These are phyloP conservation scores for Diaporthe helianthi DNA, from an alignment of 2,329 filamentous ascomycete species.

Conservation along the genomic window DNA sequence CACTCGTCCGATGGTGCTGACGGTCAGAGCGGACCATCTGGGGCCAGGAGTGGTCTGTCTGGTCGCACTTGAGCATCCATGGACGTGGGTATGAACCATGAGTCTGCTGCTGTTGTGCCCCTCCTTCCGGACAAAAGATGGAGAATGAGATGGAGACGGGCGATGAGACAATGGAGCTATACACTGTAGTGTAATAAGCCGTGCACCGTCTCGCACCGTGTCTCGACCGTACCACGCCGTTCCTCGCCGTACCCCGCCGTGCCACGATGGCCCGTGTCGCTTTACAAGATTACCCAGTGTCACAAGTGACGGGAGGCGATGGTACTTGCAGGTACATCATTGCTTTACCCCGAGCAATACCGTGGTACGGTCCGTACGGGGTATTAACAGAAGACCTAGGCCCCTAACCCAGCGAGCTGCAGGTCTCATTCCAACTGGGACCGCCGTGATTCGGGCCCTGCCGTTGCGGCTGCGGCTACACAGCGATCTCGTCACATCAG, in stretches of 20 bases:
- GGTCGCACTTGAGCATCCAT: slow-evolving; percentile 20
- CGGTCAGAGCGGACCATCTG: neutral
- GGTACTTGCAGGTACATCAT: neutral
- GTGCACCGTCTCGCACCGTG: neutral
- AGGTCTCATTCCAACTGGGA: slow-evolving; percentile 21
- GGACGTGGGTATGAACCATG: neutral
- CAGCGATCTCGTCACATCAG: slow-evolving; percentile 5
- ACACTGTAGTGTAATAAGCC: too few relatives aligned
- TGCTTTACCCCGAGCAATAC: too few relatives aligned
- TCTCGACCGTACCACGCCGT: neutral
- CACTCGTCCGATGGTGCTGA: slow-evolving; percentile 16
- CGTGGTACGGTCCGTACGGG: too few relatives aligned
- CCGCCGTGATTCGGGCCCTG: slow-evolving; percentile 14
- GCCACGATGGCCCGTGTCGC: neutral
- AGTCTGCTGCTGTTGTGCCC: slow-evolving; percentile 8
- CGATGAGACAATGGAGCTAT: slow-evolving; percentile 3
- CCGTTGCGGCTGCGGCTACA: neutral
- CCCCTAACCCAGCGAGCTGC: slow-evolving; percentile 3
- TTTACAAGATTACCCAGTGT: neutral
- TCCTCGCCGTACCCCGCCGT: neutral
- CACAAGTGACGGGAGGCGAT: neutral
- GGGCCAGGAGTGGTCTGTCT: slow-evolving; percentile 4
- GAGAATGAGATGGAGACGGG: slow-evolving; percentile 6
- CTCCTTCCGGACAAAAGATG: slow-evolving; percentile 16
- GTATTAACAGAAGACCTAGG: neutral